Evolutionary conservation across 805 yeast genomes (phyloP).

Genomic region (Pichia occidentalis): DNA sequence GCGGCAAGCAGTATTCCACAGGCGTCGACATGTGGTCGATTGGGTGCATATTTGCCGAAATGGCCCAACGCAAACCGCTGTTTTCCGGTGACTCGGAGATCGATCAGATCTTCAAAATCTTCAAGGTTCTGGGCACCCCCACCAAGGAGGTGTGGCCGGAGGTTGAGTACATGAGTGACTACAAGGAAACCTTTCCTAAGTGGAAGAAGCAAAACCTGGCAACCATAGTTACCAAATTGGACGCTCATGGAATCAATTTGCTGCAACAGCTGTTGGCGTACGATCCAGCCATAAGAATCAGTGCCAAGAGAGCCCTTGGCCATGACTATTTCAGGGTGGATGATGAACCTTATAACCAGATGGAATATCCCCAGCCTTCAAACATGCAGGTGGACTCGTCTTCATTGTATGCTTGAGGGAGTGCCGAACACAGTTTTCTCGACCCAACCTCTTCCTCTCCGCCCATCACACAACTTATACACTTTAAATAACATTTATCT

Average conservation of each 20-base stretch:
- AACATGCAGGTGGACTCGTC: conserved; percentile 33
- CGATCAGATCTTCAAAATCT: conserved; percentile 92
- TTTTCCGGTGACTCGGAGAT: conserved; percentile 98
- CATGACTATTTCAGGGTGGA: conserved; percentile 82
- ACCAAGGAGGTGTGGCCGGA: conserved; percentile 93
- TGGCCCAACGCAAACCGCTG: conserved; percentile 91
- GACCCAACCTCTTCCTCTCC: background rate
- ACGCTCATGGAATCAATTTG: conserved; percentile 76
- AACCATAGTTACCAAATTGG: conserved; percentile 72
- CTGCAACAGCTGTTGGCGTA: conserved; percentile 73
- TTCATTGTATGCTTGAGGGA: conserved; percentile 28
- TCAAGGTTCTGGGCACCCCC: conserved; percentile 90
- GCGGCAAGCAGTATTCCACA: conserved; percentile 95
- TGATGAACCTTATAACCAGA: conserved; percentile 17
- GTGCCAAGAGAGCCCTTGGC: conserved; percentile 85
- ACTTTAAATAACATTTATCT: too few species aligned
- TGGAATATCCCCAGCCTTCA: conserved; percentile 30
- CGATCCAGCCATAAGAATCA: conserved; percentile 89
- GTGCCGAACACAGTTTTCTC: too few species aligned
- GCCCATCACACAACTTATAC: background rate
- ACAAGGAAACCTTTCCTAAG: conserved; percentile 86
- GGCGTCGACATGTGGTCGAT: conserved; percentile 99
- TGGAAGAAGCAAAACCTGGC: conserved; percentile 72
- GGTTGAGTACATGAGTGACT: conserved; percentile 84
- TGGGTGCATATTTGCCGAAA: conserved; percentile 96